Evolutionary conservation across 176 grass and related monocot species (phyloP).

Genomic region (Echinochloa phyllopogon): DNA sequence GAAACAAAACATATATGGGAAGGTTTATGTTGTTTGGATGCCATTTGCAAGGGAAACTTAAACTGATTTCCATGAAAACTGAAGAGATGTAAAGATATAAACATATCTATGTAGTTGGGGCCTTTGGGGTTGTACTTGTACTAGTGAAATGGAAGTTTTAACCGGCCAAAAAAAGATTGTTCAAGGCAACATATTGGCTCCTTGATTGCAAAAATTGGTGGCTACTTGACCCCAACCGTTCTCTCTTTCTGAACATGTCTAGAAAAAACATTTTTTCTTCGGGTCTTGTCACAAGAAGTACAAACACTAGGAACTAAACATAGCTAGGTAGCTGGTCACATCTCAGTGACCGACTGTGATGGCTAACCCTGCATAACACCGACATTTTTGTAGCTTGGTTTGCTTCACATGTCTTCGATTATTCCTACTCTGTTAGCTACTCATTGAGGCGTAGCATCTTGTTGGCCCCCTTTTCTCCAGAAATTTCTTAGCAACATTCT

Average conservation of each 20-base stretch:
- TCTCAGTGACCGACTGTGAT: not conserved
- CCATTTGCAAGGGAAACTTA: conserved; percentile 17
- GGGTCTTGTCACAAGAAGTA: conserved; percentile 13
- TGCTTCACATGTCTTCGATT: not conserved
- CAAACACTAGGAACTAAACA: not conserved
- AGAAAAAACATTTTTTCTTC: not conserved
- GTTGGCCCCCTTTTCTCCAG: not conserved
- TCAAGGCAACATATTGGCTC: conserved; percentile 1
- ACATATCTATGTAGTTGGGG: not conserved
- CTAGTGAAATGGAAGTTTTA: conserved; percentile 3
- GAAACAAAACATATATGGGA: not conserved
- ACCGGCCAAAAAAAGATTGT: not conserved
- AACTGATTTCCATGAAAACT: not conserved
- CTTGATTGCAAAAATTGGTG: not conserved
- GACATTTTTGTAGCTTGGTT: not conserved
- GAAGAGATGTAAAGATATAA: not conserved
- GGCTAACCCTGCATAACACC: too few species aligned
- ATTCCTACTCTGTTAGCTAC: not conserved
- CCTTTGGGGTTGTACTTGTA: too few species aligned
- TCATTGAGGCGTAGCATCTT: not conserved
- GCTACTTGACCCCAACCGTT: not conserved
- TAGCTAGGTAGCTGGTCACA: not conserved
- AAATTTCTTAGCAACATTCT: conserved; percentile 9
- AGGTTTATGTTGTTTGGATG: not conserved
- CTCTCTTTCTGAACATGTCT: conserved; percentile 8